Evolutionary conservation across 1,284 basidiomycete species (phyloP).

Genomic region (Irpex rosettiformis): DNA sequence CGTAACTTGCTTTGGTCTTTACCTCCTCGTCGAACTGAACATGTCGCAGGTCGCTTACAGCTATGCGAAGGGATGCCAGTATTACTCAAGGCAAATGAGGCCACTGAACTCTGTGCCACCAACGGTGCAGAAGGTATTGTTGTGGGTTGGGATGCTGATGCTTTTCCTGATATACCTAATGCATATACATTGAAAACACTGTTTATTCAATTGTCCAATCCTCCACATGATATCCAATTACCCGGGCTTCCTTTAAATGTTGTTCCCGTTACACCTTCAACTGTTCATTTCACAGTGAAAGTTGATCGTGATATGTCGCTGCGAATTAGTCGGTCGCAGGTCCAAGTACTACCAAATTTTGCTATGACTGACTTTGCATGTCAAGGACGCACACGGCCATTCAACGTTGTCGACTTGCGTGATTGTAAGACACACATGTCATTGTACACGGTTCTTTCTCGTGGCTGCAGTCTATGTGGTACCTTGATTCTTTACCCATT

Average conservation of each 20-base stretch:
- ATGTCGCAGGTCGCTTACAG: slow-evolving; percentile 14
- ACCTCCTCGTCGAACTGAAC: not conserved
- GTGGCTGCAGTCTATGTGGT: not conserved
- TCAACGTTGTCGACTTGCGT: not conserved
- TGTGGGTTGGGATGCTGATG: slow-evolving; percentile 26
- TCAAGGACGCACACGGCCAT: not conserved
- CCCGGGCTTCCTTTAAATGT: not conserved
- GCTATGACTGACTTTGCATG: not conserved
- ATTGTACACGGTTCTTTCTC: not conserved
- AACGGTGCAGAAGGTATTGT: slow-evolving; percentile 38
- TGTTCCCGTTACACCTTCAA: not conserved
- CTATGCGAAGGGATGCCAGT: slow-evolving; percentile 39
- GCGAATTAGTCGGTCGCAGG: not conserved
- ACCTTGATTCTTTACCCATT: not conserved
- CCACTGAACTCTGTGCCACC: slow-evolving; percentile 36
- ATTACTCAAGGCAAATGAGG: slow-evolving; percentile 33
- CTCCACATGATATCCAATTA: not conserved
- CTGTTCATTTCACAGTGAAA: not conserved
- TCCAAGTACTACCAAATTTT: not conserved
- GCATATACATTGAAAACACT: not conserved
- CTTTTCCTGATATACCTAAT: not conserved
- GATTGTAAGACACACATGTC: not conserved
- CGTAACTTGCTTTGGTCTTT: not conserved
- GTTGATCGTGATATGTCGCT: not conserved
- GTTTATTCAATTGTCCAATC: not conserved